Percentiles rank a stretch among this genome's conserved stretches.
Evolutionary conservation across 768 basidiomycete species (phyloP).

Genomic region (Hygrocybe coccinea): DNA sequence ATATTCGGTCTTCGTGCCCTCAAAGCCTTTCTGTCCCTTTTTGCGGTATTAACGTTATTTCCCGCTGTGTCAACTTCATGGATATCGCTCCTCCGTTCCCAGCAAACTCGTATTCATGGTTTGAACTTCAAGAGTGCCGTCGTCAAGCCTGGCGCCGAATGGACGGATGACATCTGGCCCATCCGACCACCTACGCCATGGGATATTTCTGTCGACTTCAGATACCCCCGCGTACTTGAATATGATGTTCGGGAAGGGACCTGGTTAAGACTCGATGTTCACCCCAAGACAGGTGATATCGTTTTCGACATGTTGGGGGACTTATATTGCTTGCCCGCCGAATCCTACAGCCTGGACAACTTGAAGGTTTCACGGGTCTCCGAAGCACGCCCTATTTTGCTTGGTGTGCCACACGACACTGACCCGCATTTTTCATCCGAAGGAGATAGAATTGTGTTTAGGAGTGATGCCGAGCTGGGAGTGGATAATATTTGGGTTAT

Average conservation of each 20-base stretch:
- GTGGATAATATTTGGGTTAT: slow-evolving; percentile 73
- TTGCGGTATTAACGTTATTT: no score
- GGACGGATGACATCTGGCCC: slow-evolving; percentile 57
- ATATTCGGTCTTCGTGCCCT: no score
- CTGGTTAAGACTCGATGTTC: slow-evolving; percentile 70
- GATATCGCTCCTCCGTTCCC: not conserved
- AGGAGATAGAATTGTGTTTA: slow-evolving; percentile 60
- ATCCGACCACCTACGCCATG: slow-evolving; percentile 54
- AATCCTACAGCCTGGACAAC: slow-evolving; percentile 17
- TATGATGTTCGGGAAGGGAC: slow-evolving; percentile 73
- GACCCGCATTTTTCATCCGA: slow-evolving; percentile 70
- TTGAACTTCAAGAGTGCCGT: not conserved
- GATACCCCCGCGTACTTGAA: slow-evolving; percentile 58
- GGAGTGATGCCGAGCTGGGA: slow-evolving; percentile 68
- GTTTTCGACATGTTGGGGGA: slow-evolving; percentile 75
- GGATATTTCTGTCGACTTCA: slow-evolving; percentile 75
- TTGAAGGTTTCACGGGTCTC: slow-evolving; percentile 3
- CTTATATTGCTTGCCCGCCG: slow-evolving; percentile 61
- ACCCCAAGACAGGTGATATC: slow-evolving; percentile 64
- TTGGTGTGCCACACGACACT: slow-evolving; percentile 63
- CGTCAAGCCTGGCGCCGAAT: slow-evolving; percentile 20
- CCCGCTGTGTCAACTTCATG: not conserved
- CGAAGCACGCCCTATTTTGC: slow-evolving; percentile 54
- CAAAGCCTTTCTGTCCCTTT: no score
- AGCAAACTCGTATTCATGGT: not conserved